Base-by-base conservation (phyloP, 805 yeast species). In the Dipodascus albidus region DNA sequence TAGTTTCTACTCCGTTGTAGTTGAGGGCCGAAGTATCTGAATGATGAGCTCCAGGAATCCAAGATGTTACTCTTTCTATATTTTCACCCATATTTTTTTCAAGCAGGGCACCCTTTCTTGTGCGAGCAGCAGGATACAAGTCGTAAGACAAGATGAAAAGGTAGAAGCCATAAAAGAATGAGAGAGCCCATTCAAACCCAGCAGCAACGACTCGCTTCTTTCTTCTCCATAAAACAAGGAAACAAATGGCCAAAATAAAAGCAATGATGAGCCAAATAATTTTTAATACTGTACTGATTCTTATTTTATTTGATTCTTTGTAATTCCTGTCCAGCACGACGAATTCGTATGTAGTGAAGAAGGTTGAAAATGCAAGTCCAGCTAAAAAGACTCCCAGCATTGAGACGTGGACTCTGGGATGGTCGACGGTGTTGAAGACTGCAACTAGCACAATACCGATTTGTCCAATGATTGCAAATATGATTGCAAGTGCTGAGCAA, bases 111-210 rank as follows among this genome's bases (percentile, higher is more conserved):
- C 68, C 70, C 55, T 61, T 61, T 17, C 44, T 20, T 22, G 63
- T 67, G 56, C 71, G 69, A 19, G 82, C 77, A 20, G 85, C 82
- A 0, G 88, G 83, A 60, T 77, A 75, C 59, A 89, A 74, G 64
- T 91, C 97, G 55, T 78, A 74, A 1, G 85, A 70, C 66, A 90
- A 74, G 54, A 82, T 69, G 2, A 83, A 63, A 58, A 83, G 77
- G 56, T 85, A 72, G 33, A 83, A 61, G 2, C 95, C 93, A 64
- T 85, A 90, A 81, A 87, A 82, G 68, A 82, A 90, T n/a, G 91
- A 82, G 47, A 90, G 68, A 2, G 82, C 64, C 98, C 98, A 91
- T 68, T 91, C 98, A 64, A 85, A 80, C 20, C 74, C 71, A 0
- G 89, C 89, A 44, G 75, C 70, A 2, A 76, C 77, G 57, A 76